Evolutionary conservation across 495 filamentous ascomycete species (phyloP).

Genomic region (Penicillium roqueforti): DNA sequence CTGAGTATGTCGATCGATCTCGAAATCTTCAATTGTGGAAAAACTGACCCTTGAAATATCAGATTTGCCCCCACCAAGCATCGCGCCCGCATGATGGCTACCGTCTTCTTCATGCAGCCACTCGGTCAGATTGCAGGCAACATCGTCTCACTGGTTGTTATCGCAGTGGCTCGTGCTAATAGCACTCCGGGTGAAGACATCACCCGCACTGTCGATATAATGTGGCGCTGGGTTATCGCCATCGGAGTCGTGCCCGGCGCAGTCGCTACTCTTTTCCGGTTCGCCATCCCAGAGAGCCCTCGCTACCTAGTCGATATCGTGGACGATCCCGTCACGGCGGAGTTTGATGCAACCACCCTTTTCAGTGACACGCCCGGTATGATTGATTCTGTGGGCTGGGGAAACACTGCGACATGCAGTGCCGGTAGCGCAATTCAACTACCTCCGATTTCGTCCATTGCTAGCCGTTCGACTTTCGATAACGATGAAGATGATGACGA

Average conservation of each 20-base stretch:
- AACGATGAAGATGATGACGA: slow-evolving; percentile 24
- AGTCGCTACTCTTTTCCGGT: slow-evolving; percentile 54
- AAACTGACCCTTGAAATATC: slow-evolving; percentile 11
- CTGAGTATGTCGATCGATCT: slow-evolving; percentile 42
- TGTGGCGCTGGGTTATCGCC: slow-evolving; percentile 60
- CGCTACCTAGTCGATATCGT: slow-evolving; percentile 53
- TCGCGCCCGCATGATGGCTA: slow-evolving; percentile 60
- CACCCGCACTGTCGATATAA: slow-evolving; percentile 37
- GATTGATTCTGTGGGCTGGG: slow-evolving; percentile 13
- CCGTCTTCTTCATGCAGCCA: slow-evolving; percentile 64
- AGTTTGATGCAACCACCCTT: slow-evolving; percentile 44
- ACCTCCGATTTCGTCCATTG: slow-evolving; percentile 23
- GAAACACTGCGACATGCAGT: background rate
- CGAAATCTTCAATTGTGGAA: too few relatives aligned
- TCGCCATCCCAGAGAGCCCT: slow-evolving; percentile 59
- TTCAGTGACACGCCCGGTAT: slow-evolving; percentile 28
- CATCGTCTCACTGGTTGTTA: slow-evolving; percentile 46
- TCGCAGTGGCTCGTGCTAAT: slow-evolving; percentile 33
- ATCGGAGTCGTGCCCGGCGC: slow-evolving; percentile 58
- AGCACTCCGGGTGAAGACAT: slow-evolving; percentile 24
- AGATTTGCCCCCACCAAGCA: slow-evolving; percentile 57
- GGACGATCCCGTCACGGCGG: slow-evolving; percentile 43
- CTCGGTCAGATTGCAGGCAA: slow-evolving; percentile 60
- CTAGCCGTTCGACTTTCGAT: slow-evolving; percentile 21
- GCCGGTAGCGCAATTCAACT: slow-evolving; percentile 21